These are phyloP conservation scores for Oropetium thomaeum DNA, from an alignment of 176 grass and related monocot genomes.

Conservation along the genomic window DNA sequence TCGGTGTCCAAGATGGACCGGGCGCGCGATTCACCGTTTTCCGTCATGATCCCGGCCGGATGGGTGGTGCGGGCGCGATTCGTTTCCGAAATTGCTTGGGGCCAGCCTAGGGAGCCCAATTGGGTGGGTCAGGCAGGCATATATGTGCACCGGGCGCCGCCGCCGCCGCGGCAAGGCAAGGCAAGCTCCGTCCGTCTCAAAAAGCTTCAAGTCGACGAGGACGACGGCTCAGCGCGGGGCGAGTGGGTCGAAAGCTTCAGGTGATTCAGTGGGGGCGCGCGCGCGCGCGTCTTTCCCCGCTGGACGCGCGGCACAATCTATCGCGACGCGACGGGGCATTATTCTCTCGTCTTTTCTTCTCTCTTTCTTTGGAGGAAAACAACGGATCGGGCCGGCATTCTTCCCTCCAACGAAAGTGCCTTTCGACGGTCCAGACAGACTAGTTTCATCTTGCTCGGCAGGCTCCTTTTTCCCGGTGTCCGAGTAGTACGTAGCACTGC, in stretches of 20 bases:
- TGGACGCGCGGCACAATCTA: background rate
- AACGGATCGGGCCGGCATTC: background rate
- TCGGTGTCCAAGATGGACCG: background rate
- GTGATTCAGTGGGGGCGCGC: background rate
- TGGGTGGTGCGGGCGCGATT: too few relatives aligned
- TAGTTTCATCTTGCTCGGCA: too few relatives aligned
- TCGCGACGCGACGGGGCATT: background rate
- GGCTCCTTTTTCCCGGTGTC: background rate
- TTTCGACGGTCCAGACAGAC: conserved; percentile 34
- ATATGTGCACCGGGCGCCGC: too few relatives aligned
- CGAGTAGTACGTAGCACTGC: background rate
- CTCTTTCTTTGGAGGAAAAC: conserved; percentile 13
- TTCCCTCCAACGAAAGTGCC: background rate
- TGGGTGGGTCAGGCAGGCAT: background rate
- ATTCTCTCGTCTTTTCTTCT: background rate
- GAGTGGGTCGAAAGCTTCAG: background rate
- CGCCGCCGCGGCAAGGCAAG: too few relatives aligned
- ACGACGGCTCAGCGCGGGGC: background rate
- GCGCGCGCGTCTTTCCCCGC: background rate
- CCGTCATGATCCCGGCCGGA: too few relatives aligned
- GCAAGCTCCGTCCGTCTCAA: too few relatives aligned
- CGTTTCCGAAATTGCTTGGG: too few relatives aligned
- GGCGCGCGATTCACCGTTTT: background rate
- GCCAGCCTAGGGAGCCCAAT: background rate
- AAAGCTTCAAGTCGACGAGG: background rate